Evolutionary conservation across 352 stramenopile species (phyloP), one percentile per base, ranked within the genome.

Genomic region (Phytopythium aichiense): DNA sequence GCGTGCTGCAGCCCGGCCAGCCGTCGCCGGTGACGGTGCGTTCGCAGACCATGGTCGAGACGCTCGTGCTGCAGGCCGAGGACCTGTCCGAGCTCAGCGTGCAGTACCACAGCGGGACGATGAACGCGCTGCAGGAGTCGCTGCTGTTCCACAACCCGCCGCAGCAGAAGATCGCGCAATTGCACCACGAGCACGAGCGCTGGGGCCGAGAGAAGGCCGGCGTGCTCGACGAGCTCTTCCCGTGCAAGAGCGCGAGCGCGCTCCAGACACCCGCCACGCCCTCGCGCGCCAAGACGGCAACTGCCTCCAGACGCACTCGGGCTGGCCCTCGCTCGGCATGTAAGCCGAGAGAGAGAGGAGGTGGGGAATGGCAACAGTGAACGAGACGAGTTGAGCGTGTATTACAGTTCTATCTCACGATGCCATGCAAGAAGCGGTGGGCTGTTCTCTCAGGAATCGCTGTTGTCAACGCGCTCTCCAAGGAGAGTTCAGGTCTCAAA

Each of bases 81-180:
- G 76, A 85, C 25, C 61, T 91, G 18, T 74, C 74, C 31, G 60
- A 72, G 63, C 71, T 91, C 11, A 71, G 76, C 22, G 68, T 91
- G 46, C 81, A 91, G 73, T 91, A 87, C 56, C 69, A 86, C 66
- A 88, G 76, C 57, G 74, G 79, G 52, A 81, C 78, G 13, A 89
- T 91, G 82, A 91, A 91, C 58, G 78, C 82, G 46, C 66, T 91
- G 45, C 82, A 91, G 64, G 79, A 83, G 42, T 91, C 82, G 55
- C 68, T 91, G 42, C 70, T 89, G 22, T 91, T 89, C 68, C 82
- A 91, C 73, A 91, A 91, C 64, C 82, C 82, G 13, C 78, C 82
- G 31, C 76, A 88, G 58, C 82, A 89, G 40, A 91, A 91, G 63
- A 79, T 91, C 56, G 57, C 81, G 22, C 82, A 91, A 57, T 50